phyloP scores from a whole-genome alignment of 441 rosid genomes.

The Erodium trifolium region DNA sequence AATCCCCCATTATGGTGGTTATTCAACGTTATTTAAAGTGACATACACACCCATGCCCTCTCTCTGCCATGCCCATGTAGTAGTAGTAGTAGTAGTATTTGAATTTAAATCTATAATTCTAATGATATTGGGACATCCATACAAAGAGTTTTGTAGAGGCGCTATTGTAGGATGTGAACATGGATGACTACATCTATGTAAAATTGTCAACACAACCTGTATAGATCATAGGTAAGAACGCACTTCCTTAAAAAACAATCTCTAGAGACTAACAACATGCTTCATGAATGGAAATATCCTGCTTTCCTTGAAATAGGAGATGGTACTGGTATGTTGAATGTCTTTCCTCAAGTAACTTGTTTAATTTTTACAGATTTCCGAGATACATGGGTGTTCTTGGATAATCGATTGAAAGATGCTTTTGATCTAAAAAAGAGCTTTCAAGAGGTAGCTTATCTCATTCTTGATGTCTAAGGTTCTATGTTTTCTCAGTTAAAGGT shows the following conservation, averaged over 20 bases:
- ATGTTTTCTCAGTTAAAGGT: neutral
- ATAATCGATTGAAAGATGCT: constrained; percentile 72
- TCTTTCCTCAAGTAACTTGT: constrained; percentile 2
- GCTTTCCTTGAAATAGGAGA: neutral
- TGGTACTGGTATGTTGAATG: neutral
- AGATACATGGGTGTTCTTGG: constrained; percentile 75
- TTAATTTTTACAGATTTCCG: constrained; percentile 40
- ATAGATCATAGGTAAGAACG: neutral
- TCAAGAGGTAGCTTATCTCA: constrained; percentile 50
- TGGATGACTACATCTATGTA: too few relatives aligned
- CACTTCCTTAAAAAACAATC: neutral
- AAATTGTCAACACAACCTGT: neutral
- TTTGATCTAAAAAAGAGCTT: constrained; percentile 73
- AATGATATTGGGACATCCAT: neutral
- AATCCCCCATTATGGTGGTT: neutral
- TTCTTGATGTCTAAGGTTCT: neutral
- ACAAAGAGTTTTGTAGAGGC: neutral
- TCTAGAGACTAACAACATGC: neutral
- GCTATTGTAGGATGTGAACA: neutral
- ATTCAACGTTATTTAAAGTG: neutral
- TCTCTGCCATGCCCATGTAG: neutral
- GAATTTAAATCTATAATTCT: neutral
- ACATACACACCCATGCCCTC: neutral
- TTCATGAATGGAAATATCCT: neutral
- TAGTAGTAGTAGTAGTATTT: neutral